Percentiles rank a stretch among this genome's conserved stretches.
Conservation (phyloP, 1,139 yeast genomes). For the Taphrina wiesneri region DNA sequence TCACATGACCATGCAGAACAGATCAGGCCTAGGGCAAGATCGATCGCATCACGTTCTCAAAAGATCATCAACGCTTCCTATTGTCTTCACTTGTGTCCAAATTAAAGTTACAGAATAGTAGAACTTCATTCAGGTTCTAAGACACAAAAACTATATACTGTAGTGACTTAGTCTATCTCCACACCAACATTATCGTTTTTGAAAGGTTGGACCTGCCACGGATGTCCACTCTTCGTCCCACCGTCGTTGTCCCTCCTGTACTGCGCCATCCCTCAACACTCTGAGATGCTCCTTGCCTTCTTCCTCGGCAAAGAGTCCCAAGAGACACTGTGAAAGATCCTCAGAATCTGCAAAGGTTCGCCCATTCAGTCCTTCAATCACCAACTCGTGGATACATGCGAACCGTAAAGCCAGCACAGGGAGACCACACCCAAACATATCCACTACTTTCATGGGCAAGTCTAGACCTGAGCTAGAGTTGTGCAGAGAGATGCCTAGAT, state of each 20-base stretch:
- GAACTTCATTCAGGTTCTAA: no score
- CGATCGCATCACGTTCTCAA: no score
- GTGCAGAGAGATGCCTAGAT: constrained; percentile 86
- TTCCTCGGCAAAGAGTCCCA: constrained; percentile 51
- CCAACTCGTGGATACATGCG: constrained; percentile 54
- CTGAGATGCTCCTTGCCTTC: constrained; percentile 39
- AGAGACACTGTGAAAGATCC: constrained; percentile 50
- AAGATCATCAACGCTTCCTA: no score
- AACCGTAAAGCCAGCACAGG: constrained; percentile 82
- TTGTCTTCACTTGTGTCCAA: no score
- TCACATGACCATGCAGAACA: no score
- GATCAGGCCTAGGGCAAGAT: no score
- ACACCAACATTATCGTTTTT: not conserved
- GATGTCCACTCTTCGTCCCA: constrained; percentile 78
- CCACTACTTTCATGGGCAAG: constrained; percentile 95
- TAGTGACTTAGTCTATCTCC: no score
- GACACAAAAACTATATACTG: no score
- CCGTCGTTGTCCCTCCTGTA: constrained; percentile 61
- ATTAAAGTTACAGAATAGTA: no score
- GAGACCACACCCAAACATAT: constrained; percentile 92
- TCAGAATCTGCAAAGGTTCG: constrained; percentile 45
- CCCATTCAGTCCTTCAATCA: constrained; percentile 47
- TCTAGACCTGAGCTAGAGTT: constrained; percentile 91
- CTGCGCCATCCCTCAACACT: constrained; percentile 65
- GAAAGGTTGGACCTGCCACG: constrained; percentile 11